These are phyloP conservation scores for Trichophyton mentagrophytes DNA, from an alignment of 2,329 filamentous ascomycete species.

Conservation along the genomic window DNA sequence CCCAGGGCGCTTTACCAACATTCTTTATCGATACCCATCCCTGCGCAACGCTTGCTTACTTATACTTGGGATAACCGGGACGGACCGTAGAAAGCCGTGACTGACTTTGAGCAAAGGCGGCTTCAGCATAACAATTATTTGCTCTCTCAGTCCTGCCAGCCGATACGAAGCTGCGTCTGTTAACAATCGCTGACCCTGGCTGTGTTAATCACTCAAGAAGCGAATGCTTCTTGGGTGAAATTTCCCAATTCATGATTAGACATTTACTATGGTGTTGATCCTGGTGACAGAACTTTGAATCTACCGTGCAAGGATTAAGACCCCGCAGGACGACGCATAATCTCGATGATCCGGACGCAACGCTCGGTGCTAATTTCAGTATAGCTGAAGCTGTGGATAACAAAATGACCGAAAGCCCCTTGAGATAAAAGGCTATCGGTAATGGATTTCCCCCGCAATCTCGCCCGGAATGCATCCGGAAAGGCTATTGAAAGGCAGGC, in stretches of 20 bases:
- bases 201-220: neutral
- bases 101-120: neutral
- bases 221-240: neutral
- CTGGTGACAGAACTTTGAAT: neutral
- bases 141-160: neutral
- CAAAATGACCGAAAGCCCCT: neutral
- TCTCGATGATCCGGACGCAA: neutral
- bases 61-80: neutral
- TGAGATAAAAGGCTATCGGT: slow-evolving; percentile 1
- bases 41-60: neutral
- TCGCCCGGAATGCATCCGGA: neutral
- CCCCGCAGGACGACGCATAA: slow-evolving; percentile 1
- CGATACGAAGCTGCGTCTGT: neutral
- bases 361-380: neutral
- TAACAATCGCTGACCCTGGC: neutral
- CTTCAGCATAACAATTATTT: neutral
- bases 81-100: slow-evolving; percentile 1
- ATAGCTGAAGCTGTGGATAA: neutral
- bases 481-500: neutral
- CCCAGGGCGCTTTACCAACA: neutral
- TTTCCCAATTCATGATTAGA: neutral
- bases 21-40: neutral
- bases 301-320: neutral
- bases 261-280: neutral
- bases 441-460: neutral